These are phyloP conservation scores for Dothistroma septosporum DNA, from an alignment of 2,329 filamentous ascomycete species.

Conservation along the genomic window DNA sequence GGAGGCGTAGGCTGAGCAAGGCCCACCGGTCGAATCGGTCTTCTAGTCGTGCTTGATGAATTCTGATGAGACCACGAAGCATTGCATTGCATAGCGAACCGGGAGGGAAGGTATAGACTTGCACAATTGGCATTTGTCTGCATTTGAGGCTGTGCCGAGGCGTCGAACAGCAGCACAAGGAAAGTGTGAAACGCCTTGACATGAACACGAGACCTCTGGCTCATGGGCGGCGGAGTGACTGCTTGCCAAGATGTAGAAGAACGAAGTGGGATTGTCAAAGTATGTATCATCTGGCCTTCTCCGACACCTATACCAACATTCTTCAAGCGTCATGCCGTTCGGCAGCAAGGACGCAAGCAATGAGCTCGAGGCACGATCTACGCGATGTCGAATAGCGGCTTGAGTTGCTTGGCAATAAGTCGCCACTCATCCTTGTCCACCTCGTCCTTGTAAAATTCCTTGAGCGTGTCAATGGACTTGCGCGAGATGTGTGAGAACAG, in stretches of 20 bases:
- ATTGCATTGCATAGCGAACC: neutral
- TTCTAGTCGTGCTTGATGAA: constrained; percentile 14
- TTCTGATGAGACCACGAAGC: neutral
- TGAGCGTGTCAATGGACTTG: constrained; percentile 86
- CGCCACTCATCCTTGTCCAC: constrained; percentile 91
- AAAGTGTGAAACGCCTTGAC: neutral
- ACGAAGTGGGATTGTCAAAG: neutral
- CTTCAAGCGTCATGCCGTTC: neutral
- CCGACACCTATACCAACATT: neutral
- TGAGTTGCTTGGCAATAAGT: constrained; percentile 82
- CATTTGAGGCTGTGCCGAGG: neutral
- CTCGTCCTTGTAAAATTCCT: constrained; percentile 88
- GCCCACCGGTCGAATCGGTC: constrained; percentile 16
- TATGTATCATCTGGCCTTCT: neutral
- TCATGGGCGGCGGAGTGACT: neutral
- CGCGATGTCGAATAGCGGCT: constrained; percentile 76
- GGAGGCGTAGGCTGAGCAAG: constrained; percentile 26
- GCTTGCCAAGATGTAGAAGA: neutral
- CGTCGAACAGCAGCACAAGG: neutral
- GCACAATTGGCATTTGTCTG: neutral
- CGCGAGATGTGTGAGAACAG: constrained; percentile 87
- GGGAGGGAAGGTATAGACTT: neutral
- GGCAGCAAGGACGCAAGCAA: neutral
- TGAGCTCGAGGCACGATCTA: neutral
- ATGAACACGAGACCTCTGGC: neutral